Base-by-base conservation (phyloP, 2,329 filamentous ascomycete genomes). In the Clonostachys solani region DNA sequence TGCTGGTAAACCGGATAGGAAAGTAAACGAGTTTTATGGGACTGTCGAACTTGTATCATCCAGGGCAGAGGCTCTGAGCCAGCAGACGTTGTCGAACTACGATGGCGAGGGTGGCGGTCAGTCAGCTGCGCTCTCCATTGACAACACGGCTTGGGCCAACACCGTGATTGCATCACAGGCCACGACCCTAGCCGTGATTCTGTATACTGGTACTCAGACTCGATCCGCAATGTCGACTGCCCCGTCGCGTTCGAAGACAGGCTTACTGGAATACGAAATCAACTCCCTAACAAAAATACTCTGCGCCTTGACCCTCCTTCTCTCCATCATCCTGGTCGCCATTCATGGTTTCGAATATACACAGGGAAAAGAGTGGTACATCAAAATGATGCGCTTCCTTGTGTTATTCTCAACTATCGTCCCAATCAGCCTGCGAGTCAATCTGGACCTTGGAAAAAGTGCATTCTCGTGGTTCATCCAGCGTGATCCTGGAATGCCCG, bases 371-470 rank as follows among this genome's bases (percentile, higher is more conserved):
- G 71, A 80, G 19, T 99, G 94, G 94, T 99, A 97, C 65, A 84
- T 97, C 55, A 92, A 95, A 54, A 95, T 97, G 58, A 94, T 96
- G 84, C 86, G 92, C n/a, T 99, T 97, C 63, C 72, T 99, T 52
- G 95, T 99, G 50, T 75, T 99, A 1, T 99, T 99, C 73, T 97
- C 92, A n/a, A 97, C 92, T 0, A 99, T 99, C 59, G 95, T 99
- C 23, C 94, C 94, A 2, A 96, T 99, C 66, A 95, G 91, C 68
- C 74, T 99, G 55, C 87, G 94, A 44, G 94, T 99, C 56, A 99
- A 99, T 62, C 75, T 99, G 16, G 94, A 99, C 61, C 86, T 99
- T 81, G 95, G 92, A 37, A 99, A 99, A 68, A 92, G 89, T 47
- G 90, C 94, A 3, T 99, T 96, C 66, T 95, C 92, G 9, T 89